These are phyloP conservation scores for Lyophyllum decastes DNA, from an alignment of 768 basidiomycete genomes.

Conservation along the genomic window DNA sequence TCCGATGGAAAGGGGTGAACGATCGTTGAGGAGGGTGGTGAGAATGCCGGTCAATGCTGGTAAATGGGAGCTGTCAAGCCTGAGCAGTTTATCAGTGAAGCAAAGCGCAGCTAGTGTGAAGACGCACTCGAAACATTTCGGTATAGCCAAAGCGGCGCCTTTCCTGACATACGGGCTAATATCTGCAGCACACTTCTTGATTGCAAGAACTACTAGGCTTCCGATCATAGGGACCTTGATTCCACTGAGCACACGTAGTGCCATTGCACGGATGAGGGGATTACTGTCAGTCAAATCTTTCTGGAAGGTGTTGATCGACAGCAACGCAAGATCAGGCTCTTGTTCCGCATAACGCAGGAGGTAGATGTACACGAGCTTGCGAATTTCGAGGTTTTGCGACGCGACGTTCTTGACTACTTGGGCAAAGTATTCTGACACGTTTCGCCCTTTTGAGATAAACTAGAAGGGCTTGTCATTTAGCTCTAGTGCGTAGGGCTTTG, in stretches of 20 bases:
- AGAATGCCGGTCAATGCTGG: slow-evolving; percentile 71
- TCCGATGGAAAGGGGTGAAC: slow-evolving; percentile 86
- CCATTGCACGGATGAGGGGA: slow-evolving; percentile 96
- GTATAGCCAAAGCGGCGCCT: slow-evolving; percentile 86
- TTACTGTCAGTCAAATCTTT: slow-evolving; percentile 91
- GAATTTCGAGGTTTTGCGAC: slow-evolving; percentile 87
- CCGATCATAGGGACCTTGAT: slow-evolving; percentile 91
- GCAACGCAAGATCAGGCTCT: slow-evolving; percentile 91
- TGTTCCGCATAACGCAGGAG: slow-evolving; percentile 90
- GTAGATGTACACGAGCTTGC: slow-evolving; percentile 98
- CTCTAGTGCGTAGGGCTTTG: neutral
- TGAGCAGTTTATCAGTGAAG: slow-evolving; percentile 28
- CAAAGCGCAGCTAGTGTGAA: neutral
- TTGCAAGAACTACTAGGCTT: slow-evolving; percentile 80
- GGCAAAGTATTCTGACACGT: slow-evolving; percentile 92
- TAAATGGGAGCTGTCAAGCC: slow-evolving; percentile 74
- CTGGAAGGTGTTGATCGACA: slow-evolving; percentile 99
- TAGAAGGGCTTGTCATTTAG: slow-evolving; percentile 28
- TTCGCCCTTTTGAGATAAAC: slow-evolving; percentile 92
- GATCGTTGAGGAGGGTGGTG: slow-evolving; percentile 64
- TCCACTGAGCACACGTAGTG: slow-evolving; percentile 87
- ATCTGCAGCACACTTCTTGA: slow-evolving; percentile 92
- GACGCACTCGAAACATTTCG: slow-evolving; percentile 73
- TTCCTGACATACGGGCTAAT: slow-evolving; percentile 94
- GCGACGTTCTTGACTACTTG: slow-evolving; percentile 98